Percentiles rank a stretch among this genome's conserved stretches.
Conservation (phyloP, 2,329 filamentous ascomycete genomes). For the Onygenales sp. region DNA sequence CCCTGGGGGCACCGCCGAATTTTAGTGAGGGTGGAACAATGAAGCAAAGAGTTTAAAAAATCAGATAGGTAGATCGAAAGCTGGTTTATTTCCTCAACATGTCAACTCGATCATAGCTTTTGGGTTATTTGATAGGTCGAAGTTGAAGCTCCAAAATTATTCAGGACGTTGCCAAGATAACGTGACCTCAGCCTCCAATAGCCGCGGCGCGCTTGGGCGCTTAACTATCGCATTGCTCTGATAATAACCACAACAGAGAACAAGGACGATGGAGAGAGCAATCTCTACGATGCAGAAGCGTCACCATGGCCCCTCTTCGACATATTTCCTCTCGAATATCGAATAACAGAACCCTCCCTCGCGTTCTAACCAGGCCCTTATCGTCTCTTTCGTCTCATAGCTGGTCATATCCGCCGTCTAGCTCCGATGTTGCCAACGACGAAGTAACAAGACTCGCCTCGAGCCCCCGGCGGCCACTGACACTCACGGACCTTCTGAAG, state of each 20-base stretch:
- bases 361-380: not conserved
- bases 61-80: not conserved
- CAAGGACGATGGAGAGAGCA: not conserved
- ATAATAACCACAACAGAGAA: not conserved
- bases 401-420: conserved; percentile 37
- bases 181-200: not conserved
- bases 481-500: conserved; percentile 81
- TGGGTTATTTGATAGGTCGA: not conserved
- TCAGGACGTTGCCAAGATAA: not conserved
- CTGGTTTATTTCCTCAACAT: not conserved
- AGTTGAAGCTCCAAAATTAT: no score
- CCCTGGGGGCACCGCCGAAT: no score
- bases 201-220: not conserved
- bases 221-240: no score
- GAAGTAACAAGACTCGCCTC: conserved; percentile 71
- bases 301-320: conserved; percentile 14
- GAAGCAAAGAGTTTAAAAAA: no score
- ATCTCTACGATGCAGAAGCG: not conserved
- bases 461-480: conserved; percentile 69
- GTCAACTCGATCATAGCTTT: not conserved
- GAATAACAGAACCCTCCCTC: conserved; percentile 1
- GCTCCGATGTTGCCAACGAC: conserved; percentile 53
- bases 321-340: conserved; percentile 7
- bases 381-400: conserved; percentile 8
- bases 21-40: no score